Base-by-base conservation (phyloP, 2,329 filamentous ascomycete genomes). In the Calonectria pteridis region DNA sequence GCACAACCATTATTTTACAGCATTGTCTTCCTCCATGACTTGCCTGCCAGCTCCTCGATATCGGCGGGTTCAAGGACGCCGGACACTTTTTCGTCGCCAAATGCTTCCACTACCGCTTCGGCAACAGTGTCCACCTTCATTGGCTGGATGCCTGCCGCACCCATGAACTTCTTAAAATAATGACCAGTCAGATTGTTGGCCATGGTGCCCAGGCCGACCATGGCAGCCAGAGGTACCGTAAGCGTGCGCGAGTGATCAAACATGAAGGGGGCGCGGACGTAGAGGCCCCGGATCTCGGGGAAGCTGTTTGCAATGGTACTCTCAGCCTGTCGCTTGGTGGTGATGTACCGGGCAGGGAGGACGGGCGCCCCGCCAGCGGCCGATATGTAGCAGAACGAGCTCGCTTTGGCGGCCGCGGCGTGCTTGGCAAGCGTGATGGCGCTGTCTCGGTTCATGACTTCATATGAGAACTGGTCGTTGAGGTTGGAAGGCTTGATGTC, bases 371-470 rank as follows among this genome's bases (percentile, higher is more conserved):
- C 96, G 1, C 90, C 95, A 0, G 95, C 94, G 2, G 97, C 97
- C 43, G 95, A 98, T 74, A 99, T 93, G 87, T 95, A 98, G 73
- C 93, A 92, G 83, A 98, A 98, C 0, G 92, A 91, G 23, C 89
- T 86, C 18, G 93, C 93, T 43, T 91, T 88, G 73, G 91, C 91
- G 40, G 86, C 86, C 31, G 89, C 89, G 2, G 95, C 92, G 82
- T 96, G 94, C 81, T 93, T 92, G 18, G 96, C 97, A 18, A 98
- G 89, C 69, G 93, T 90, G 74, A 98, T 91, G 62, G 96, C 96
- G 86, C 88, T 91, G 86, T 98, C 96, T 71, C 97, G 91, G 86
- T 99, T 99, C 95, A 99, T 98, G 74, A 95, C 89, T 87, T 98
- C 97, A 87, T 99, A 99, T 23, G 96, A 98, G 80, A 98, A 88